Percentiles rank a stretch among this genome's conserved stretches.
Evolutionary conservation across 176 grass and related monocot genomes (phyloP).

Genomic region (Eremochloa ophiuroides): DNA sequence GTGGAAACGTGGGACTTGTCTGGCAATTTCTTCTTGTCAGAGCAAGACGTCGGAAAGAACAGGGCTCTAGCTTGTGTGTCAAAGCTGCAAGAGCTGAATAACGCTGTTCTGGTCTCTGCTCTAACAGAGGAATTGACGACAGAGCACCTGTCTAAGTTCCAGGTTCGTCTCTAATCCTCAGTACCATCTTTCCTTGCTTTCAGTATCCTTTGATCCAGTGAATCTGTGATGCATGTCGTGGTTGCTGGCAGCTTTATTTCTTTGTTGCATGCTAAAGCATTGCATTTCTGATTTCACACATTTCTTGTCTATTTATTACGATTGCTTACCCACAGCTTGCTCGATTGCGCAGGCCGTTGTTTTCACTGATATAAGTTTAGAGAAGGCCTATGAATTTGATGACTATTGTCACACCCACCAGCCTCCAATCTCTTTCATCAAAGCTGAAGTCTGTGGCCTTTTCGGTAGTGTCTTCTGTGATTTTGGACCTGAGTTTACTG

Average conservation of each 20-base stretch:
- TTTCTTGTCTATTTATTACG: background rate
- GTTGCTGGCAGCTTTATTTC: background rate
- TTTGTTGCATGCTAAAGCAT: background rate
- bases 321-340: background rate
- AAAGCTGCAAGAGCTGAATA: conserved; percentile 70
- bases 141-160: conserved; percentile 50
- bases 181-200: background rate
- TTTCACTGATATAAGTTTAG: conserved; percentile 63
- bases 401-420: conserved; percentile 57
- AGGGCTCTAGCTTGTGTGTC: conserved; percentile 55
- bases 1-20: conserved; percentile 67
- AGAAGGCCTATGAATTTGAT: conserved; percentile 63
- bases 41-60: conserved; percentile 63
- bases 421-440: conserved; percentile 71
- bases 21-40: conserved; percentile 69
- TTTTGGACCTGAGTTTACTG: conserved; percentile 64
- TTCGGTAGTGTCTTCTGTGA: conserved; percentile 67
- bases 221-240: background rate
- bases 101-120: conserved; percentile 61
- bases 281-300: background rate
- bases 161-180: conserved; percentile 40
- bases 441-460: conserved; percentile 61
- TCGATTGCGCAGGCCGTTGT: conserved; percentile 63
- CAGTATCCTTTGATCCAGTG: background rate
- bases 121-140: conserved; percentile 42